Conservation (phyloP, 2,329 filamentous ascomycete species). For the Arthrobotrys musiformis region DNA sequence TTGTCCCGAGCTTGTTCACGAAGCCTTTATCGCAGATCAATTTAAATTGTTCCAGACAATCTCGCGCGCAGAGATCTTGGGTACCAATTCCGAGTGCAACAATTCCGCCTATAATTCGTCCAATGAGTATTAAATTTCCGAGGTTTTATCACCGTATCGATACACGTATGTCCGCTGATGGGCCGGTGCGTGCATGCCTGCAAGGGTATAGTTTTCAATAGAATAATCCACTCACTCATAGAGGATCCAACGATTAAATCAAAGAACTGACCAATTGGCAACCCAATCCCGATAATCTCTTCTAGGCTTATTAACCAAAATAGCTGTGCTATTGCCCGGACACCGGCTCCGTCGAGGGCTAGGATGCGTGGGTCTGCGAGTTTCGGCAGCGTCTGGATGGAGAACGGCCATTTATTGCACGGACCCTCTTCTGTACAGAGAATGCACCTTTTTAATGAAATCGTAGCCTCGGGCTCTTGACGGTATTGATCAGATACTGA, state of each 20-base stretch:
- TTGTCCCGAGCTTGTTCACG: background rate
- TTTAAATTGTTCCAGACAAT: background rate
- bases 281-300: background rate
- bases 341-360: constrained; percentile 21
- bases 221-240: background rate
- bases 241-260: constrained; percentile 20
- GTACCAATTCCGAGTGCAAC: constrained; percentile 10
- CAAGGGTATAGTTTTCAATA: no score
- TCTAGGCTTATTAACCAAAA: constrained; percentile 2
- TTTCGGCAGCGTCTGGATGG: background rate
- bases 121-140: background rate
- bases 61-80: background rate
- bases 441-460: background rate
- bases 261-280: constrained; percentile 27
- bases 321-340: constrained; percentile 12
- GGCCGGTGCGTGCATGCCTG: no score
- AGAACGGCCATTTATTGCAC: background rate
- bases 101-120: constrained; percentile 4
- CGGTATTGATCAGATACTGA: background rate
- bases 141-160: background rate
- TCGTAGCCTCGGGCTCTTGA: background rate
- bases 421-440: background rate
- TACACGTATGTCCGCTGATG: no score
- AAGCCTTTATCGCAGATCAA: background rate
- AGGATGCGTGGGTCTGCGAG: background rate